These are phyloP conservation scores for Vicia faba DNA, from an alignment of 306 rosid species.

Conservation along the genomic window DNA sequence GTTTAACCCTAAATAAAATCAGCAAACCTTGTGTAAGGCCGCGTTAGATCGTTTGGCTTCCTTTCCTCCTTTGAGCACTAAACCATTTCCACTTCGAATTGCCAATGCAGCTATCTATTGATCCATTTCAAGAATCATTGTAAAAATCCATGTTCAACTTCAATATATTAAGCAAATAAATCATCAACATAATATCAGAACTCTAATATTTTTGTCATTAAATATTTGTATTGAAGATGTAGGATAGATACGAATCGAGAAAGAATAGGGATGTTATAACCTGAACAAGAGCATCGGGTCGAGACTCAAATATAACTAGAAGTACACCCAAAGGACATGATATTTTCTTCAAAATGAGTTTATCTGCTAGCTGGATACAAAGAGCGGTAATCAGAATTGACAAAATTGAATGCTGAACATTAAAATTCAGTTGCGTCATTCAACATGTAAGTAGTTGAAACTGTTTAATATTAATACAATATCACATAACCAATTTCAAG, in stretches of 20 bases:
- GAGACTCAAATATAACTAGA: slow-evolving; percentile 87
- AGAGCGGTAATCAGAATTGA: slow-evolving; percentile 38
- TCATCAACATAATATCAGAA: slow-evolving; percentile 10
- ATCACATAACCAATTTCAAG: not conserved
- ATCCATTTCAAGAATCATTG: slow-evolving; percentile 35
- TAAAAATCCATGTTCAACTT: too few relatives aligned
- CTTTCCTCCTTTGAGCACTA: slow-evolving; percentile 93
- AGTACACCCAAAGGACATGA: slow-evolving; percentile 89
- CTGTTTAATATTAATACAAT: too few relatives aligned
- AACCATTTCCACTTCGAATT: slow-evolving; percentile 89
- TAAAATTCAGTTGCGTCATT: not conserved
- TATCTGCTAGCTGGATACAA: slow-evolving; percentile 77
- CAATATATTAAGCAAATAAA: too few relatives aligned
- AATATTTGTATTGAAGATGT: slow-evolving; percentile 19
- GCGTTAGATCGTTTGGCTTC: slow-evolving; percentile 84
- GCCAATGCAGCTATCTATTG: slow-evolving; percentile 87
- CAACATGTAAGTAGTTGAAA: not conserved
- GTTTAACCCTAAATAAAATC: not conserved
- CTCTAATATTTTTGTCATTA: not conserved
- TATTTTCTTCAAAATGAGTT: slow-evolving; percentile 68
- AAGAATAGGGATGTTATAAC: slow-evolving; percentile 45
- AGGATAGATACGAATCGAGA: slow-evolving; percentile 10
- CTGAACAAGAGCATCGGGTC: slow-evolving; percentile 98
- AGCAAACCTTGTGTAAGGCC: slow-evolving; percentile 77
- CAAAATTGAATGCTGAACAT: slow-evolving; percentile 21